A percentile compares a stretch with the other conserved stretches of the same genome.
phyloP scores from a whole-genome alignment of 148 eudicot genomes.

The Drosera capensis region DNA sequence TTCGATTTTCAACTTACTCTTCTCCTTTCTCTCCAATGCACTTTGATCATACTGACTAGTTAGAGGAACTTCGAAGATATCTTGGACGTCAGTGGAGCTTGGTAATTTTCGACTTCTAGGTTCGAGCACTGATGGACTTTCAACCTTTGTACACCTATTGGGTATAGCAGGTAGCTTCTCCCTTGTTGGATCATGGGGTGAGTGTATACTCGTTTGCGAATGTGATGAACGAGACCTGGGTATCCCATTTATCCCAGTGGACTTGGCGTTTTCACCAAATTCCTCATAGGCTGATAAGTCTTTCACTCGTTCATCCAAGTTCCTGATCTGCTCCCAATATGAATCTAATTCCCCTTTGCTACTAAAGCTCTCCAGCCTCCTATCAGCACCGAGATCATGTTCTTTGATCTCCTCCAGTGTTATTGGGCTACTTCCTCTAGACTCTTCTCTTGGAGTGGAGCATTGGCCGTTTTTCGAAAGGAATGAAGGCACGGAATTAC shows the following conservation, averaged over 20 bases:
- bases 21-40: conserved; percentile 3
- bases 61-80: conserved; percentile 81
- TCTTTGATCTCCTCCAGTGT: conserved; percentile 13
- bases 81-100: conserved; percentile 31
- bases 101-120: conserved; percentile 18
- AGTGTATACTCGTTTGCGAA: conserved; percentile 9
- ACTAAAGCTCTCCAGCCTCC: conserved; percentile 13
- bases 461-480: conserved; percentile 21
- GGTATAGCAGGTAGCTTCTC: conserved; percentile 33
- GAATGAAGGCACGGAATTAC: conserved; percentile 33
- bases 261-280: conserved; percentile 1
- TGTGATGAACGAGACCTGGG: conserved; percentile 9
- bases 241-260: conserved; percentile 11
- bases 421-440: conserved; percentile 17
- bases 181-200: conserved; percentile 11
- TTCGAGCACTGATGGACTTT: conserved; percentile 16
- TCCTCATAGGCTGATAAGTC: conserved; percentile 51
- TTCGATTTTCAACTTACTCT: conserved; percentile 8
- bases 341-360: conserved; percentile 25
- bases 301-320: conserved; percentile 49
- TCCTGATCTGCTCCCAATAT: conserved; percentile 65
- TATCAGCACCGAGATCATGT: conserved; percentile 10
- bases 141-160: conserved; percentile 5
- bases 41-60: conserved; percentile 10
- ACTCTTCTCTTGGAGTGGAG: conserved; percentile 22